Conservation (phyloP, 345 rosid genomes). For the Pseudoturritis turrita region DNA sequence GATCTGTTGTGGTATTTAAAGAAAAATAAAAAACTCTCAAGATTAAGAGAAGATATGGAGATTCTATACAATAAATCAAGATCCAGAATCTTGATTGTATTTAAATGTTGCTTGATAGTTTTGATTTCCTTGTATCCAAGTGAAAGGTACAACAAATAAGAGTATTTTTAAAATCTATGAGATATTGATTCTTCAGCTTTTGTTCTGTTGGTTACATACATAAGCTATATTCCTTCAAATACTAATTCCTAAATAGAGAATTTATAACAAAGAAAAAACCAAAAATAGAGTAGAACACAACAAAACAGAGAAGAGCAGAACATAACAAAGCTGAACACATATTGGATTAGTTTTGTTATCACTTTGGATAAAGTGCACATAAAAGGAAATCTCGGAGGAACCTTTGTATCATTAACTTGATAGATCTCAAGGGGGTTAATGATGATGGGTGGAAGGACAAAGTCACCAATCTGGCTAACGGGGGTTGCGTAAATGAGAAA, state of each 20-base stretch:
- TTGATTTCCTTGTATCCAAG: no score
- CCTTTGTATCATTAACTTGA: background rate
- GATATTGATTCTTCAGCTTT: background rate
- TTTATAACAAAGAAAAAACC: no score
- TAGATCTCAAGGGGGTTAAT: constrained; percentile 24
- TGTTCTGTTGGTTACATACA: constrained; percentile 20
- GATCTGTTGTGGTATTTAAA: no score
- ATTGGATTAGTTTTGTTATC: constrained; percentile 13
- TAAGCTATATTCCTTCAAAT: constrained; percentile 40
- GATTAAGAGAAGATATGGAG: no score
- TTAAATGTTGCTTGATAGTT: no score
- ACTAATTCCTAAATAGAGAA: no score
- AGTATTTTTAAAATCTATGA: background rate
- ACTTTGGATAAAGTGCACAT: constrained; percentile 14
- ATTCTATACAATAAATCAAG: no score
- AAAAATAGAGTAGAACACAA: background rate
- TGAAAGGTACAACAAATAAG: no score
- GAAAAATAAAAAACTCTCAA: no score
- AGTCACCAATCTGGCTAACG: no score
- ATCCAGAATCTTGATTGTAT: no score
- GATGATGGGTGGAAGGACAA: constrained; percentile 30
- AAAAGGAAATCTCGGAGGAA: background rate
- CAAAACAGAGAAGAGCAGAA: background rate
- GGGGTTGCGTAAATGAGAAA: no score
- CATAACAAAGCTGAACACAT: background rate